Evolutionary conservation across 345 rosid genomes (phyloP), one percentile per base, ranked within the genome.

Genomic region (Euphorbia lathyris): DNA sequence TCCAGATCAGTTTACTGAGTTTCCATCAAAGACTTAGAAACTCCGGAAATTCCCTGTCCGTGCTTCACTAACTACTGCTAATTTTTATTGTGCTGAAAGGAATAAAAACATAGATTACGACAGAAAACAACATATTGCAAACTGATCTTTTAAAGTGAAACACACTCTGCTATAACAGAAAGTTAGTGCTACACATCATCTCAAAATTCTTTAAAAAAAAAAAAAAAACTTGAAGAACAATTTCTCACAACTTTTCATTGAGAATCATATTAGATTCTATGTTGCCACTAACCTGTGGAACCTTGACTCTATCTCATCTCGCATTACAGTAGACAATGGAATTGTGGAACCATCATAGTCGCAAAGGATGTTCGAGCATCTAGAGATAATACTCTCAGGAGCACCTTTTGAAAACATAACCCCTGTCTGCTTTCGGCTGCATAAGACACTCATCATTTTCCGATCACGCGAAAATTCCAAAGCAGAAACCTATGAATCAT

Each of bases 391-490:
- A 78, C 91, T 88, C 76, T 95, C 99, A 53, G 99, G 98, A 81
- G 99, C 97, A 82, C 99, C 99, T 83, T 95, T 95, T 5, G 96
- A 87, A 73, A 92, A 92, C 90, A 95, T 87, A 53, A 87, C 78
- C 70, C 81, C 81, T 75, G 72, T 78, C 80, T 89, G 87, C 77
- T 87, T 89, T 82, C 79, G 89, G 82, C 88, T 86, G 72, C 92
- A 87, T 69, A 95, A 96, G 80, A 85, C 92, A 80, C 98, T 92
- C 99, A 95, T 95, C 97, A 92, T 88, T 76, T 95, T 95, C 72
- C 99, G 97, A 72, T 92, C 96, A 74, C 99, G 98, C 59, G 99
- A 90, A 81, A 95, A 95, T 58, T 95, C 99, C 84, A 95, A 78
- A 70, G 81, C 78, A 71, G 88, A 95, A 75, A 90, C 92, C 99